Conservation (phyloP, 2,329 filamentous ascomycete species). For the Colletotrichum ledebouriae region DNA sequence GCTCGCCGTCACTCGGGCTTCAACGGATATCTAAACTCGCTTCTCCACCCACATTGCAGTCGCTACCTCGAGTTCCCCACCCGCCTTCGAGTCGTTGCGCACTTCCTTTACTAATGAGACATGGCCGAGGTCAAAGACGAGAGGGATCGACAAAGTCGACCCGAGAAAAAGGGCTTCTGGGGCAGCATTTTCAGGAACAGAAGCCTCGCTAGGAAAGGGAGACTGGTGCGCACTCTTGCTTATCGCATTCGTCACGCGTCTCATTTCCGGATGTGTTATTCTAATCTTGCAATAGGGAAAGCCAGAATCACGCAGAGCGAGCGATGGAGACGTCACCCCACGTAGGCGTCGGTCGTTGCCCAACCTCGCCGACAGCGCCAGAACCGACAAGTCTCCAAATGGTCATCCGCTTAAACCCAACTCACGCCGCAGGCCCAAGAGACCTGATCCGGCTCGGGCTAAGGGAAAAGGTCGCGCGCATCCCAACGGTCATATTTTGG, state of each 20-base stretch:
- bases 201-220: conserved; percentile 56
- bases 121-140: conserved; percentile 52
- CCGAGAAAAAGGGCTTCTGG: conserved; percentile 62
- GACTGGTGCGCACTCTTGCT: conserved; percentile 49
- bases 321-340: conserved; percentile 51
- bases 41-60: conserved; percentile 5
- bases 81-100: neutral
- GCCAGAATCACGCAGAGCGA: conserved; percentile 49
- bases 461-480: conserved; percentile 58
- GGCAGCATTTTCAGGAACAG: conserved; percentile 63
- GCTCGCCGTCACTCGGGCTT: conserved; percentile 23
- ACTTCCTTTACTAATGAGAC: conserved; percentile 37
- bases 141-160: conserved; percentile 40
- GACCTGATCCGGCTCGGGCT: conserved; percentile 52
- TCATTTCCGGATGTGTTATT: neutral
- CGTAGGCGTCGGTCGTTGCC: conserved; percentile 45
- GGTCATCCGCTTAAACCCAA: conserved; percentile 16
- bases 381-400: conserved; percentile 36
- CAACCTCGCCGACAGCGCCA: conserved; percentile 25
- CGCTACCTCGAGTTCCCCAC: neutral
- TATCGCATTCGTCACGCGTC: conserved; percentile 41
- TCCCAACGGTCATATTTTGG: conserved; percentile 48
- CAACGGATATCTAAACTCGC: conserved; percentile 15
- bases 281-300: conserved; percentile 48
- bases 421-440: conserved; percentile 59